phyloP scores from a whole-genome alignment of 139 green algal genomes.

The Choricystis sp. region DNA sequence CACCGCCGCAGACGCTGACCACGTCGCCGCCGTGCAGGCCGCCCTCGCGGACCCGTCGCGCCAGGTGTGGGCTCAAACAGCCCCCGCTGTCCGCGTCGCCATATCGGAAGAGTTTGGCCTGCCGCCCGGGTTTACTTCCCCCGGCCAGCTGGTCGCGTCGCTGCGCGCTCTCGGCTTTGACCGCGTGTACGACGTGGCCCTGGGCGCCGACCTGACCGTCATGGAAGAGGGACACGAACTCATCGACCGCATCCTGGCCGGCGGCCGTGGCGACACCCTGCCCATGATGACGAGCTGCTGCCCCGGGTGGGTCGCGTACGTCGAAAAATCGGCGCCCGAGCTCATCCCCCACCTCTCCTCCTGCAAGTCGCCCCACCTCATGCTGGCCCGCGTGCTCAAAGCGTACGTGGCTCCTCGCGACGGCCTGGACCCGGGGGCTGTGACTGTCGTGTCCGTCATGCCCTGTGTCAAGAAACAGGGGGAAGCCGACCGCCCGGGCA shows the following conservation, averaged over 20 bases:
- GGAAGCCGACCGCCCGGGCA: slow-evolving; percentile 39
- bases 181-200: slow-evolving; percentile 40
- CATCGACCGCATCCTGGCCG: slow-evolving; percentile 21
- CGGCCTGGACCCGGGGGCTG: slow-evolving; percentile 15
- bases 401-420: slow-evolving; percentile 29
- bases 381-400: slow-evolving; percentile 48
- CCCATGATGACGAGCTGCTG: slow-evolving; percentile 67
- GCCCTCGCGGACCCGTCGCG: slow-evolving; percentile 6
- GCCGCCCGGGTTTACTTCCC: slow-evolving; percentile 14
- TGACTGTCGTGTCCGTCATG: slow-evolving; percentile 39
- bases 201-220: slow-evolving; percentile 50
- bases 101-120: slow-evolving; percentile 42
- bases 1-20: no score
- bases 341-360: slow-evolving; percentile 49
- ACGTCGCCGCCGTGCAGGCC: background rate
- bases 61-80: slow-evolving; percentile 28
- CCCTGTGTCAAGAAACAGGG: slow-evolving; percentile 47
- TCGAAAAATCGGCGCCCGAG: slow-evolving; percentile 50
- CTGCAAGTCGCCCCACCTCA: slow-evolving; percentile 52
- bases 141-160: slow-evolving; percentile 33
- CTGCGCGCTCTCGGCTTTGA: slow-evolving; percentile 47
- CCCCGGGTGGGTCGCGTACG: slow-evolving; percentile 31
- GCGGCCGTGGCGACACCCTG: slow-evolving; percentile 5
- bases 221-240: slow-evolving; percentile 57
- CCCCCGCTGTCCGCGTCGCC: slow-evolving; percentile 40